Base-by-base conservation (phyloP, 805 yeast genomes). In the Cyberlindnera xylosilytica region DNA sequence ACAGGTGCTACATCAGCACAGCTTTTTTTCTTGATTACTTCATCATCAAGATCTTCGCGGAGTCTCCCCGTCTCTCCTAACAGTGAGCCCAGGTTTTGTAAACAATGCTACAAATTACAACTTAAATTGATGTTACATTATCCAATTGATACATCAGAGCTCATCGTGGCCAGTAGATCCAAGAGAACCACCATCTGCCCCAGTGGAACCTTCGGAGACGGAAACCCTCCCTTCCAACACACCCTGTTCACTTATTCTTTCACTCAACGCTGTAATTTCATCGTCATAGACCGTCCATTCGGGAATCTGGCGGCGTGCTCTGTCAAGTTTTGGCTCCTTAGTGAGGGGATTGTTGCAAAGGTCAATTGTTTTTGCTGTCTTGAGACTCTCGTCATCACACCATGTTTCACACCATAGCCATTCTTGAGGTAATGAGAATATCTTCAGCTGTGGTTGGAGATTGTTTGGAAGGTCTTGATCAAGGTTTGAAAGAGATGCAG, bases 401-500 rank as follows among this genome's bases (percentile, higher is more conserved):
- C 96, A 87, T 0, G 96, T 87, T 57, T 87, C 96, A 64, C 95
- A 88, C 96, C 96, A 88, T 29, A 87, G 66, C 95, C 95, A 87
- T 34, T 86, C 90, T 51, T 82, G 82, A 3, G 88, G 86, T 34
- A 87, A 66, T 8, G 93, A 81, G 54, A 69, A 75, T 16, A 88
- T 88, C 38, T 81, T 83, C 23, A 91, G 62, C 22, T 63, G 61
- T 18, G 69, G 54, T 62, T 93, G 98, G 52, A 90, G 52, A 57
- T 87, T 86, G 62, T 91, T 93, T n/a, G 97, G 89, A 47, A 91
- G 72, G 59, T 93, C 98, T 60, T 91, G 97, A 58, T 89, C 98
- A 46, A 90, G 71, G 55, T 87, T 88, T 10, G 87, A 74, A 44
- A 93, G 67, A 0, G 97, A 89, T 18, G 65, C 70, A 1, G 93